These are phyloP conservation scores for Pseudogymnoascus verrucosus DNA, from an alignment of 2,329 filamentous ascomycete genomes.

Conservation along the genomic window DNA sequence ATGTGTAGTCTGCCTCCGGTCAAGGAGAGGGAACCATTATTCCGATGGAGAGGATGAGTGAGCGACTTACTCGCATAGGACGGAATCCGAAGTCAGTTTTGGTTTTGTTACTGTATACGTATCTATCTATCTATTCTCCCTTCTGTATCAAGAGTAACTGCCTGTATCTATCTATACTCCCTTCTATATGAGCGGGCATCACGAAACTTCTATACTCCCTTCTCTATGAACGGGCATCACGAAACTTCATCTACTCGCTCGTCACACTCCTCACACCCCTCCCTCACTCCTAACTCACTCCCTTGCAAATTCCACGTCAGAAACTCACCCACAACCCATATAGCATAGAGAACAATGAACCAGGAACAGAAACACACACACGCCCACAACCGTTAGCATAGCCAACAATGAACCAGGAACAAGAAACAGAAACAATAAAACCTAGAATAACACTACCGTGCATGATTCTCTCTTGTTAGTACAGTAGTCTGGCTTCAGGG, in stretches of 20 bases:
- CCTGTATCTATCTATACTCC: background rate
- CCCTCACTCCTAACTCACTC: background rate
- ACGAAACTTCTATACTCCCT: background rate
- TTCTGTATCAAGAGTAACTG: background rate
- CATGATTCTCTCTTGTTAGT: background rate
- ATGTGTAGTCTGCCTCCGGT: no score
- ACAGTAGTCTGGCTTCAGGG: background rate
- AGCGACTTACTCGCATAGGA: background rate
- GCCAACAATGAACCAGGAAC: no score
- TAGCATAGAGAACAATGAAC: no score
- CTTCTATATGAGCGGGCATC: background rate
- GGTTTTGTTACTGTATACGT: no score
- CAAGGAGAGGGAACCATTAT: background rate
- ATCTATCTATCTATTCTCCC: background rate
- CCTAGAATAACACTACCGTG: background rate
- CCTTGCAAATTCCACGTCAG: background rate
- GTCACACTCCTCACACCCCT: background rate
- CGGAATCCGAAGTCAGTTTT: background rate
- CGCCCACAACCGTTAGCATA: no score
- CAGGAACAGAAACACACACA: no score
- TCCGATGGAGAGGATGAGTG: background rate
- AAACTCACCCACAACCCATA: background rate
- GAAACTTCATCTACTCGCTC: background rate
- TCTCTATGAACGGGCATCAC: background rate
- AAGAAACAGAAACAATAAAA: background rate